These are phyloP conservation scores for Vitis rotundifolia DNA, from an alignment of 164 flowering plant species.

Conservation along the genomic window DNA sequence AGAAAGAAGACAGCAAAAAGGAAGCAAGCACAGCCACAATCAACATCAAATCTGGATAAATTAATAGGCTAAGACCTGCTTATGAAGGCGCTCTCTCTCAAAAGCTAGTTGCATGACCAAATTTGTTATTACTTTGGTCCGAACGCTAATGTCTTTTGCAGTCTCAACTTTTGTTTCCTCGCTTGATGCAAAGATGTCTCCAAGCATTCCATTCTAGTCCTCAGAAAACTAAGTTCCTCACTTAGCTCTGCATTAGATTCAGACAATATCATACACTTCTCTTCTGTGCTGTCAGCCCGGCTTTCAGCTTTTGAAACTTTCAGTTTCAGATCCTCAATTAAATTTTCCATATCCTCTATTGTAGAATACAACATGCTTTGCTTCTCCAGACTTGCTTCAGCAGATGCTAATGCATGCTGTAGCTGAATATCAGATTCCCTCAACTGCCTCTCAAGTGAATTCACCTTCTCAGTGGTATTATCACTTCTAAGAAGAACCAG, in stretches of 20 bases:
- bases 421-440: conserved; percentile 42
- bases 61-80: conserved; percentile 54
- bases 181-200: conserved; percentile 66
- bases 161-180: conserved; percentile 58
- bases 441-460: conserved; percentile 46
- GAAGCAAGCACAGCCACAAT: background rate
- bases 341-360: conserved; percentile 61
- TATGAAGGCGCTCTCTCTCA: conserved; percentile 86
- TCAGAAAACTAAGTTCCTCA: conserved; percentile 47
- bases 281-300: conserved; percentile 56
- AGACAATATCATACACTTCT: conserved; percentile 51
- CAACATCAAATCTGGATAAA: background rate
- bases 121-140: conserved; percentile 62
- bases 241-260: conserved; percentile 52
- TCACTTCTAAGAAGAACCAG: conserved; percentile 39
- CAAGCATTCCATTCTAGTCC: conserved; percentile 48
- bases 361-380: conserved; percentile 51
- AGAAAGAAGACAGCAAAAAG: background rate
- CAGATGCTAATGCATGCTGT: conserved; percentile 54
- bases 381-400: conserved; percentile 70
- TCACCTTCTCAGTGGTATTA: conserved; percentile 26
- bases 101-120: conserved; percentile 67
- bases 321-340: conserved; percentile 54
- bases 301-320: conserved; percentile 55
- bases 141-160: conserved; percentile 56